These are phyloP conservation scores for Daldinia eschscholtzii DNA, from an alignment of 2,329 filamentous ascomycete species.

Conservation along the genomic window DNA sequence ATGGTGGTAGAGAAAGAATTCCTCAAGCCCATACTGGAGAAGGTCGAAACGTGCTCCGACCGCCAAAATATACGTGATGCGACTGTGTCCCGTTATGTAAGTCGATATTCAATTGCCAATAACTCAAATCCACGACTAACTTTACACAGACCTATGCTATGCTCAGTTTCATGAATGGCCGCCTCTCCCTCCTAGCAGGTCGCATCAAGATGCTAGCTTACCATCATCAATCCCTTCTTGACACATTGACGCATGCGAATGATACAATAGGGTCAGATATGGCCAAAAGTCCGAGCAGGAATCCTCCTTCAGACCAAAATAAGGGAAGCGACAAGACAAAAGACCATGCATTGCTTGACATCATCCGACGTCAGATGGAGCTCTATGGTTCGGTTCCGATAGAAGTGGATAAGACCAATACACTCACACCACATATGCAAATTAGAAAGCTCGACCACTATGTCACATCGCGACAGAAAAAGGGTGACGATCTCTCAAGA, in stretches of 20 bases:
- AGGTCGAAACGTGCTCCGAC: slow-evolving; percentile 25
- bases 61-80: slow-evolving; percentile 30
- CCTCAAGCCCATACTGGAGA: slow-evolving; percentile 45
- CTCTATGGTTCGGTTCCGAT: slow-evolving; percentile 45
- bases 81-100: slow-evolving; percentile 44
- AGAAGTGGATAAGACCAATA: slow-evolving; percentile 27
- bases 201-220: slow-evolving; percentile 42
- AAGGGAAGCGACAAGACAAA: slow-evolving; percentile 15
- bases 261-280: slow-evolving; percentile 1
- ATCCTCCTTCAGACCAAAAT: not conserved
- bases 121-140: slow-evolving; percentile 14
- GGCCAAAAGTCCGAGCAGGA: not conserved
- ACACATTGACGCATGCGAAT: slow-evolving; percentile 32
- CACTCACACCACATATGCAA: slow-evolving; percentile 26
- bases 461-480: slow-evolving; percentile 46
- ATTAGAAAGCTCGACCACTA: slow-evolving; percentile 46
- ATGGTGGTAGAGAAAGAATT: slow-evolving; percentile 53
- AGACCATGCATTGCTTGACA: slow-evolving; percentile 30
- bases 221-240: slow-evolving; percentile 45
- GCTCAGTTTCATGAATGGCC: slow-evolving; percentile 48
- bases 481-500: slow-evolving; percentile 45
- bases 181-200: slow-evolving; percentile 38
- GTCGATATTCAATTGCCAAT: not conserved
- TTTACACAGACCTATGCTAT: slow-evolving; percentile 44
- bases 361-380: slow-evolving; percentile 44